Evolutionary conservation across 805 yeast species (phyloP).

Genomic region (Starmerella bombicola): DNA sequence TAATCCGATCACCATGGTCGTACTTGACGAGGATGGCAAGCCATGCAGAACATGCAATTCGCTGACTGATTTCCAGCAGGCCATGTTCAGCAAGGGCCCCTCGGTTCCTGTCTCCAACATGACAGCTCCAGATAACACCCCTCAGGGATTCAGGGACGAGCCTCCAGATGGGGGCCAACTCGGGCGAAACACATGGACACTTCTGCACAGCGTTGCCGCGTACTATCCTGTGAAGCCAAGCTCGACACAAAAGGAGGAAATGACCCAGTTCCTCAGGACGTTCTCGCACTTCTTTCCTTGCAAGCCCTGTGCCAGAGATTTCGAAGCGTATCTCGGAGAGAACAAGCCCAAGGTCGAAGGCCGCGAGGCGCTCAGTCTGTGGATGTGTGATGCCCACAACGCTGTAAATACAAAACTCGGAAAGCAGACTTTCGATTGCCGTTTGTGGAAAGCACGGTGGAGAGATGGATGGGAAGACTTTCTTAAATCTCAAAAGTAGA

Average conservation of each 20-base stretch:
- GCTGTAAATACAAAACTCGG: slow-evolving; percentile 80
- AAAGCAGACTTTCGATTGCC: slow-evolving; percentile 75
- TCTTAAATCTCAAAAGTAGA: slow-evolving; percentile 7
- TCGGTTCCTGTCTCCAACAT: slow-evolving; percentile 21
- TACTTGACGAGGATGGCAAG: slow-evolving; percentile 79
- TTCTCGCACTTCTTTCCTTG: slow-evolving; percentile 85
- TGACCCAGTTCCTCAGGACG: slow-evolving; percentile 53
- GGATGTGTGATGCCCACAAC: slow-evolving; percentile 95
- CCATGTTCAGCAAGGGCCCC: slow-evolving; percentile 27
- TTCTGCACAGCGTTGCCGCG: slow-evolving; percentile 82
- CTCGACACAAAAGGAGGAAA: slow-evolving; percentile 49
- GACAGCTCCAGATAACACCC: slow-evolving; percentile 15
- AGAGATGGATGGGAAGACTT: slow-evolving; percentile 76
- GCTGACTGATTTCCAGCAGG: slow-evolving; percentile 64
- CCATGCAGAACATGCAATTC: slow-evolving; percentile 91
- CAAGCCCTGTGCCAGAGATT: slow-evolving; percentile 84
- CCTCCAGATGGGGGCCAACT: slow-evolving; percentile 79
- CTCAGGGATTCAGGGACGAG: slow-evolving; percentile 34
- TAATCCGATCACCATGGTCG: neutral
- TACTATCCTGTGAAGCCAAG: slow-evolving; percentile 65
- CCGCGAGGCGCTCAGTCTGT: slow-evolving; percentile 64
- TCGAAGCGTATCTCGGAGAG: slow-evolving; percentile 44
- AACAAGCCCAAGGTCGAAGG: slow-evolving; percentile 31
- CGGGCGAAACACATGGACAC: slow-evolving; percentile 86
- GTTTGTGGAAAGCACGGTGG: slow-evolving; percentile 90